Evolutionary conservation across 495 filamentous ascomycete species (phyloP), one percentile per base, ranked within the genome.

Genomic region (Rhypophila decipiens): DNA sequence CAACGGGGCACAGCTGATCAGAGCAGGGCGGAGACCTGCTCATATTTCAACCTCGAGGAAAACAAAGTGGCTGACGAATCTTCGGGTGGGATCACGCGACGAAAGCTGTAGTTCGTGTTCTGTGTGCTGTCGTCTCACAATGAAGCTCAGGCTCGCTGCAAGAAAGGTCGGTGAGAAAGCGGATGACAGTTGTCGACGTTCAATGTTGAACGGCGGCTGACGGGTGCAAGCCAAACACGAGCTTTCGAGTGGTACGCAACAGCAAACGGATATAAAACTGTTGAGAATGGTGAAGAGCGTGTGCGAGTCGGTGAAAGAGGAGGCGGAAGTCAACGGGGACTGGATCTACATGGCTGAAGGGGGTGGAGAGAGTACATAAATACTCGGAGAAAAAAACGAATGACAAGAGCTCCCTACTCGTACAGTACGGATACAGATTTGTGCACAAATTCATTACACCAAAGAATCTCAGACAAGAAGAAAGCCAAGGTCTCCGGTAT

Each of bases 21-120:
- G 46, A 61, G 55, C 52, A 61, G 56, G 42, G 34, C 50, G 58
- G 43, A 47, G 55, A 57, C 50, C 60, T 65, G 58, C 58, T 65
- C 63, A 65, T 65, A 59, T 63, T 59, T 50, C 49, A 42, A 47
- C 38, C 2, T 5, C 19, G 13, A 31, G 44, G 31, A 22, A 45
- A 19, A 22, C 24, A 3, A 13, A 24, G 35, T 8, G 12, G 22
- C 11, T 23, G 44, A 37, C 15, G n/a, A 19, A 10, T 38, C 39
- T 41, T 44, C 37, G 24, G 27, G 27, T 13, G 34, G 27, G 34
- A 52, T 48, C 43, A 50, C 37, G 47, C 51, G 52, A 51, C 42
- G 43, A 42, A n/a, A 13, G 29, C 33, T 42, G 44, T 19, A 51
- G 31, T 15, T 39, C 19, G 36, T 37, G n/a, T n/a, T n/a, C n/a